Evolutionary conservation across 768 basidiomycete genomes (phyloP), one percentile per base, ranked within the genome.

Genomic region (Tulasnella sp.): DNA sequence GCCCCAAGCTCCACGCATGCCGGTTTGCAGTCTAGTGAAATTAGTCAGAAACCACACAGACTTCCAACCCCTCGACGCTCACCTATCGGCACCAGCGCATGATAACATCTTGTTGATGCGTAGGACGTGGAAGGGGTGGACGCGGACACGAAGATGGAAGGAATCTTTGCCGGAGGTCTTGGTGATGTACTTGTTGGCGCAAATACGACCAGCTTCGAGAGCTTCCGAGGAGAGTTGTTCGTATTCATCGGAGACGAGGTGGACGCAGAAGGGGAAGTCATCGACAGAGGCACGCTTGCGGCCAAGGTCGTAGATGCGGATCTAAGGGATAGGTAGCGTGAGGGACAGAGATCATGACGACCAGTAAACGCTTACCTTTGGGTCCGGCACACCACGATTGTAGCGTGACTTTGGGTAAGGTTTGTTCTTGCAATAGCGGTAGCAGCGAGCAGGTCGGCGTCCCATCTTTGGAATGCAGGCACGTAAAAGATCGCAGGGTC

Each of bases 41-140:
- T 26, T 12, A 39, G 34, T 34, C 12, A 41, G 26, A 35, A 72
- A 68, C 47, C 47, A 19, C 26, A 1, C 26, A 59, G 7, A 59
- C 22, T 9, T 26, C 26, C 9, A 1, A 29, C 7, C 5, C 6
- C 52, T 12, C 26, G 11, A 22, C 65, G 6, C 87, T 62, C 74
- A 90, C 92, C 93, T 86, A 94, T 99, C 97, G 78, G 97, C 95
- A 77, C 97, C 96, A 77, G 97, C 97, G 81, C 97, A 98, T 73
- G 90, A 92, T 86, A 98, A 91, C 93, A 97, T 98, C 90, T 99
- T 98, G 91, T 98, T 97, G 89, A 97, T 97, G 75, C 97, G 91
- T 83, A 99, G 82, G 78, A 98, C 94, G 81, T 99, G 97, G 93
- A 90, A 97, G 52, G 96, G 97, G 84, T 99, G 96, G 73, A 92